Evolutionary conservation across 805 yeast species (phyloP), one percentile per base, ranked within the genome.

Genomic region (Torulaspora quercuum): DNA sequence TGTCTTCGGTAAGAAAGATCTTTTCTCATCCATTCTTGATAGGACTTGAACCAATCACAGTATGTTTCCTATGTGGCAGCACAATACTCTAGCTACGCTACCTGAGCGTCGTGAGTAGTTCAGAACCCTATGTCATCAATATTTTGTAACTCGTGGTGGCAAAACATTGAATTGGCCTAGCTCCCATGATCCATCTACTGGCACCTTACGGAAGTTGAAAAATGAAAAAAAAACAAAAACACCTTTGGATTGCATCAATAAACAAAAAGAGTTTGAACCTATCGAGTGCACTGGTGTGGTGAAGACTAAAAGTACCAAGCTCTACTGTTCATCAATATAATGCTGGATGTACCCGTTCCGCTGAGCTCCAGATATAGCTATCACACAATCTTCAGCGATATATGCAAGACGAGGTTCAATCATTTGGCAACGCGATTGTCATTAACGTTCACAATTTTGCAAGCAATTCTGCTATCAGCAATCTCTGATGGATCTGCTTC

Each of bases 401-500:
- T 68, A 5, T 67, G 70, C 39, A 57, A 64, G 26, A 53, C 65
- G 1, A 52, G 73, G 24, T 67, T 68, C 33, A 64, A 62, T 26
- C 66, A 63, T 42, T 51, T 68, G 18, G 61, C 54, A 15, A 50
- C 65, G 1, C 57, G 69, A 21, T 53, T 67, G 34, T 48, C 66
- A 7, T 45, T 57, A 21, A 57, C 59, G 7, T 36, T 53, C 3
- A 45, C 67, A 0, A 42, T 65, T 45, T 29, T 50, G 0, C 44
- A 62, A 12, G 46, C 61, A 1, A 13, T 63, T 3, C 8, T 57
- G 1, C 26, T 58, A 6, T 49, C 61, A 2, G 10, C 49, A 6
- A 7, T 54, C 3, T 46, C 59, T 2, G 46, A 52, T 3, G 41
- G 47, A 14, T 17, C 40, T 18, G 29, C 38, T 3, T 45, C 61